Evolutionary conservation across 805 yeast genomes (phyloP), one percentile per base, ranked within the genome.

Genomic region (Hanseniaspora singularis): DNA sequence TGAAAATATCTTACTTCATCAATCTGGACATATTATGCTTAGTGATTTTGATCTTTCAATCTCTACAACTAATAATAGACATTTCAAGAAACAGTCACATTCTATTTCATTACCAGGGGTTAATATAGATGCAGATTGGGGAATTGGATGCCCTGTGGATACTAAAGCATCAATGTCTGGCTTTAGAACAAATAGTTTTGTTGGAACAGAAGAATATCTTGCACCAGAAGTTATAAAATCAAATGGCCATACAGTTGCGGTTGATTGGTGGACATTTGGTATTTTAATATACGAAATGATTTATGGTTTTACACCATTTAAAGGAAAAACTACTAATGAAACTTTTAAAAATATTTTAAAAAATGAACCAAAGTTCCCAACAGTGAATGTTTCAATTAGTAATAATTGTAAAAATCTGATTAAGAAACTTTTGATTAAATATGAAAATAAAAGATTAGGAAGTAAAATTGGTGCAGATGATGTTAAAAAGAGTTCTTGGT

Each of bases 241-340:
- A 1, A 84, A 88, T 55, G 98, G 98, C 1, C 99, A 92, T 57
- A 89, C 97, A 1, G 81, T 89, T 7, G 96, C 97, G 0, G 98
- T 92, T 15, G 99, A 92, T 63, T 92, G 98, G 98, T 92, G 99
- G 99, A 92, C 98, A 0, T 67, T 92, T 53, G 99, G 99, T 3
- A 87, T 92, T 18, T 71, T 92, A 56, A 68, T 87, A 20, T 94
- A 77, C 63, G 99, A 92, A 60, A 92, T 92, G 98, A 66, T 92
- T 19, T 88, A 77, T 62, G 97, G 97, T 1, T 82, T 86, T 8
- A 92, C 98, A 0, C 99, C 99, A 1, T 92, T 89, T 66, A 92
- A 92, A 65, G 98, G 98, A 6, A 69, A 76, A 30, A 86, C 80
- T 53, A 72, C 97, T 36, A 87, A 87, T 57, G 79, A 79, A 54